Evolutionary conservation across 2,329 filamentous ascomycete genomes (phyloP).

Genomic region (Verticillium dahliae): DNA sequence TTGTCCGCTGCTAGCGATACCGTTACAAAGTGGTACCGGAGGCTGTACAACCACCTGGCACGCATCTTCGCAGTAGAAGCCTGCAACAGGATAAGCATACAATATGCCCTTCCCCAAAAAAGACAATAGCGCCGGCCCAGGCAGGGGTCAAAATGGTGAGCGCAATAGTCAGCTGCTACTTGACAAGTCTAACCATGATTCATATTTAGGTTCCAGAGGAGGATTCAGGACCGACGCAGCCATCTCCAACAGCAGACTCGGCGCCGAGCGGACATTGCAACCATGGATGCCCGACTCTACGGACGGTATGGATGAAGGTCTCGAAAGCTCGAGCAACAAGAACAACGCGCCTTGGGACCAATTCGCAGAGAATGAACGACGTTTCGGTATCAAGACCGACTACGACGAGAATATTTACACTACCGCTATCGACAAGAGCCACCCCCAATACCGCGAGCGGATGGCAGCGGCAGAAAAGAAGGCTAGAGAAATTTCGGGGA

Average conservation of each 20-base stretch:
- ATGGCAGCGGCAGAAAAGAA: constrained; percentile 74
- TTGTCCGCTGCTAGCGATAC: neutral
- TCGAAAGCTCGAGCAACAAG: constrained; percentile 51
- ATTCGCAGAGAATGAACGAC: constrained; percentile 80
- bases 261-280: constrained; percentile 70
- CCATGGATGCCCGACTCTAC: constrained; percentile 68
- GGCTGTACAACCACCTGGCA: neutral
- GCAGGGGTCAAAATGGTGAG: constrained; percentile 32
- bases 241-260: constrained; percentile 68
- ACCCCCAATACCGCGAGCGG: constrained; percentile 74
- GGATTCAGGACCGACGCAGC: constrained; percentile 82
- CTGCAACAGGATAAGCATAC: neutral
- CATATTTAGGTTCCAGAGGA: constrained; percentile 51
- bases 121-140: constrained; percentile 20
- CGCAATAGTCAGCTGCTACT: neutral
- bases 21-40: neutral
- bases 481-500: constrained; percentile 83
- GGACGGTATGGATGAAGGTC: constrained; percentile 60
- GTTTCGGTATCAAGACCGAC: constrained; percentile 81
- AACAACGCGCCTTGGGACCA: constrained; percentile 71
- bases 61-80: neutral
- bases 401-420: constrained; percentile 96
- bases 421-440: constrained; percentile 76
- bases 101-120: constrained; percentile 33
- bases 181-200: neutral